phyloP scores from a whole-genome alignment of 305 asterid genomes.

The Ruellia speciosa region DNA sequence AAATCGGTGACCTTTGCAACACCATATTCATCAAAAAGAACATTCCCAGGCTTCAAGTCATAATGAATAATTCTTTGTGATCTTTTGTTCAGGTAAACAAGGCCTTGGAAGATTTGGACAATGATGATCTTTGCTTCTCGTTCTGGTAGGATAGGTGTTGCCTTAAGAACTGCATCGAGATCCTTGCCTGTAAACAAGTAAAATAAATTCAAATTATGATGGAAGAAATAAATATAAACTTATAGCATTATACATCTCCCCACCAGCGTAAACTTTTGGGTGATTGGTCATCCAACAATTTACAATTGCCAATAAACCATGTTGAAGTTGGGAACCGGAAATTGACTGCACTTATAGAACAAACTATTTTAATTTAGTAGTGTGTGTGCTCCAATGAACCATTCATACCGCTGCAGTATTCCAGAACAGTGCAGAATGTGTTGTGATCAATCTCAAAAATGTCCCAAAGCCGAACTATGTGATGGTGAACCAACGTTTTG shows the following conservation, averaged over 20 bases:
- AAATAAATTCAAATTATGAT: slow-evolving; percentile 11
- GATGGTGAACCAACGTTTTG: slow-evolving; percentile 79
- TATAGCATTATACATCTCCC: no score
- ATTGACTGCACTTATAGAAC: neutral
- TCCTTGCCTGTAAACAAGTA: slow-evolving; percentile 60
- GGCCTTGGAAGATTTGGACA: slow-evolving; percentile 91
- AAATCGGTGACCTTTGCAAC: slow-evolving; percentile 92
- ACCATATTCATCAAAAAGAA: slow-evolving; percentile 80
- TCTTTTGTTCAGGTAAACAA: slow-evolving; percentile 84
- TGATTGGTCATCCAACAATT: neutral
- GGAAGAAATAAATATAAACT: no score
- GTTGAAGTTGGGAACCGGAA: neutral
- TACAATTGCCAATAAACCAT: neutral
- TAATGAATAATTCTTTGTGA: slow-evolving; percentile 89
- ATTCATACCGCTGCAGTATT: slow-evolving; percentile 81
- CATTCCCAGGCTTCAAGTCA: slow-evolving; percentile 98
- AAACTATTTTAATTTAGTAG: neutral
- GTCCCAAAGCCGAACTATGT: slow-evolving; percentile 98
- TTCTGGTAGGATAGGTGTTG: slow-evolving; percentile 81
- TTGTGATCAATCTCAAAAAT: slow-evolving; percentile 91
- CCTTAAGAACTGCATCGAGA: slow-evolving; percentile 90
- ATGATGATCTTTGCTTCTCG: slow-evolving; percentile 83
- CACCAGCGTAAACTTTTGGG: no score
- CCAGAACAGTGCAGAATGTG: slow-evolving; percentile 95
- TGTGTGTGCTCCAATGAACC: neutral